Percentiles rank a stretch among this genome's conserved stretches.
phyloP scores from a whole-genome alignment of 116 monocot species.

The Phalaenopsis hybrid region DNA sequence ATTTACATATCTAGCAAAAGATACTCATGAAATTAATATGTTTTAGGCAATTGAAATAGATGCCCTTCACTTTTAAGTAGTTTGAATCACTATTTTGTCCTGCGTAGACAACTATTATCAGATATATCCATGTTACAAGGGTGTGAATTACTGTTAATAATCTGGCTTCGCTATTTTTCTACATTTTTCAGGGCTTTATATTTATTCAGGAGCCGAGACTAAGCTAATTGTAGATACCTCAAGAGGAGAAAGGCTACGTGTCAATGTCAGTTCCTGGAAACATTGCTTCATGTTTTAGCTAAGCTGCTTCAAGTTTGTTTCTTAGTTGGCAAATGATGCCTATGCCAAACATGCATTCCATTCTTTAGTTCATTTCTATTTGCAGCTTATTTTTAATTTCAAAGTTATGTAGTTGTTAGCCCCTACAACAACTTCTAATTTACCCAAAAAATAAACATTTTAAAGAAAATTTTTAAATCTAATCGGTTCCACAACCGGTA shows the following conservation, averaged over 20 bases:
- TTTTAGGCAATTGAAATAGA: background rate
- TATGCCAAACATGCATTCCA: background rate
- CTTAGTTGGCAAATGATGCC: background rate
- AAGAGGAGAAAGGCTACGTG: conserved; percentile 73
- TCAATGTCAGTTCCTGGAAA: conserved; percentile 55
- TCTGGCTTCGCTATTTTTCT: background rate
- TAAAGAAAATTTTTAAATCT: background rate
- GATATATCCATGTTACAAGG: background rate
- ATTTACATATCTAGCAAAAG: background rate
- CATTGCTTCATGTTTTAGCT: background rate
- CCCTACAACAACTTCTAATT: background rate
- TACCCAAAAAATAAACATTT: background rate
- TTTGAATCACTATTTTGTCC: background rate
- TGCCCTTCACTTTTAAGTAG: background rate
- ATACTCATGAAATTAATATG: background rate
- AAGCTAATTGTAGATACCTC: conserved; percentile 88
- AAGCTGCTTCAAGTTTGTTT: background rate
- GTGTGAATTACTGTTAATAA: background rate
- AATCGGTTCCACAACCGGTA: background rate
- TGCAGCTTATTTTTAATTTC: background rate
- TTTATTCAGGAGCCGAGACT: conserved; percentile 70
- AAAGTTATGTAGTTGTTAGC: background rate
- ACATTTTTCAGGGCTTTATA: conserved; percentile 65
- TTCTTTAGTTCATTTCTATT: background rate
- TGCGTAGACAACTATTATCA: background rate